Evolutionary conservation across 192 early-diverging fungal species (phyloP).

Genomic region (Pecoramyces ruminantium): DNA sequence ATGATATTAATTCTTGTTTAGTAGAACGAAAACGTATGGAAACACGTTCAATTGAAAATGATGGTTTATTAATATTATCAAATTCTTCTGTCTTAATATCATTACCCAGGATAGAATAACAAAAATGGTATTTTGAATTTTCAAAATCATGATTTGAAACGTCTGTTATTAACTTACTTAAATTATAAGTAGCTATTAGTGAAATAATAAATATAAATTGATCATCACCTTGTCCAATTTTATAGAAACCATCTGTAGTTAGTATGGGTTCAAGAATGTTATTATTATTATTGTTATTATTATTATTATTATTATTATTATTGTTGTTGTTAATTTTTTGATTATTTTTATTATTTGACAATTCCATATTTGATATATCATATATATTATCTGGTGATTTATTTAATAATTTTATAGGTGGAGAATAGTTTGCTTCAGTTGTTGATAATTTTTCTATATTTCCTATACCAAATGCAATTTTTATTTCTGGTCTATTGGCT

Average conservation of each 20-base stretch:
- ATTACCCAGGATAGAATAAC: slow-evolving; percentile 25
- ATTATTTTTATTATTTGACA: neutral
- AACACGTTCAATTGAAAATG: slow-evolving; percentile 26
- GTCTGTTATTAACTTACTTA: neutral
- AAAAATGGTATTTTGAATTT: slow-evolving; percentile 9
- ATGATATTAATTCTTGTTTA: slow-evolving; percentile 5
- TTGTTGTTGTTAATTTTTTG: neutral
- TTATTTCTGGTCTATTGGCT: slow-evolving; percentile 25
- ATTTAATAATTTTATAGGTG: neutral
- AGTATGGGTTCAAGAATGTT: slow-evolving; percentile 2
- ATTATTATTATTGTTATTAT: neutral
- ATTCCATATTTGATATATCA: no score
- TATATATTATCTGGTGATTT: neutral
- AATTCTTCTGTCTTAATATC: slow-evolving; percentile 25
- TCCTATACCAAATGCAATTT: slow-evolving; percentile 21
- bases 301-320: neutral
- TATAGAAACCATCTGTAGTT: slow-evolving; percentile 18
- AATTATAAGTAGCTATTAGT: slow-evolving; percentile 17
- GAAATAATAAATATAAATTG: slow-evolving; percentile 13
- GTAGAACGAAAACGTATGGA: slow-evolving; percentile 19
- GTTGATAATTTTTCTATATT: neutral
- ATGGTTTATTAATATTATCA: slow-evolving; percentile 11
- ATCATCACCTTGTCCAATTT: slow-evolving; percentile 15
- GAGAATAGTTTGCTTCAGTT: neutral
- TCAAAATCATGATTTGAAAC: neutral